Conservation (phyloP, 208 protist species). For the Crithidia sp. region DNA sequence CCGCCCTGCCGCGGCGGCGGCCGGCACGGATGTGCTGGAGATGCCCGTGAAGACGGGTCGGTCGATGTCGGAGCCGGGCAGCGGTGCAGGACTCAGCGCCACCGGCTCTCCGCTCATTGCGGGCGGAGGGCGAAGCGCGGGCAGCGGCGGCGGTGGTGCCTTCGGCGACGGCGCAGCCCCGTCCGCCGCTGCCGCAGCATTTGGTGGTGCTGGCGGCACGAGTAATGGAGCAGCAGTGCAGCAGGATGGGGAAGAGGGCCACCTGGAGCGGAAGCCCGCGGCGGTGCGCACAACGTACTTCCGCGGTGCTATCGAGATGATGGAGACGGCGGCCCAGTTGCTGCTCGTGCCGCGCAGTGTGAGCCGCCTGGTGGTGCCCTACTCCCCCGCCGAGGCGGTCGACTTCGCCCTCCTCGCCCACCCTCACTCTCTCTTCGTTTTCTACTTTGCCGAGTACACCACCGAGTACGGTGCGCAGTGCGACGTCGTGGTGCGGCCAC, state of each 20-base stretch:
- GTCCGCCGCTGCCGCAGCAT: neutral
- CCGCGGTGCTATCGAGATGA: slow-evolving; percentile 69
- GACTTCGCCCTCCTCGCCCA: slow-evolving; percentile 80
- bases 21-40: slow-evolving; percentile 68
- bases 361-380: slow-evolving; percentile 51
- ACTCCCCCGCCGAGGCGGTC: slow-evolving; percentile 76
- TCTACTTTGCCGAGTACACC: slow-evolving; percentile 89
- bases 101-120: slow-evolving; percentile 17
- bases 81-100: neutral
- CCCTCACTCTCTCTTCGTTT: slow-evolving; percentile 83
- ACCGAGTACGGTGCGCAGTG: slow-evolving; percentile 65
- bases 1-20: slow-evolving; percentile 53
- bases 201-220: no score
- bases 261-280: slow-evolving; percentile 32
- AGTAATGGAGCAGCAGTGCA: neutral
- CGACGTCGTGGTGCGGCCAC: slow-evolving; percentile 78
- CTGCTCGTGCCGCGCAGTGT: slow-evolving; percentile 45
- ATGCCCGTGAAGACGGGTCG: slow-evolving; percentile 1
- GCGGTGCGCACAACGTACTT: slow-evolving; percentile 65
- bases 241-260: slow-evolving; percentile 15
- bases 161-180: neutral
- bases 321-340: slow-evolving; percentile 70
- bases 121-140: neutral
- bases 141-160: neutral
- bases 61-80: slow-evolving; percentile 13